Conservation (phyloP, 441 rosid species). For the Euphorbia schlechtendalii region DNA sequence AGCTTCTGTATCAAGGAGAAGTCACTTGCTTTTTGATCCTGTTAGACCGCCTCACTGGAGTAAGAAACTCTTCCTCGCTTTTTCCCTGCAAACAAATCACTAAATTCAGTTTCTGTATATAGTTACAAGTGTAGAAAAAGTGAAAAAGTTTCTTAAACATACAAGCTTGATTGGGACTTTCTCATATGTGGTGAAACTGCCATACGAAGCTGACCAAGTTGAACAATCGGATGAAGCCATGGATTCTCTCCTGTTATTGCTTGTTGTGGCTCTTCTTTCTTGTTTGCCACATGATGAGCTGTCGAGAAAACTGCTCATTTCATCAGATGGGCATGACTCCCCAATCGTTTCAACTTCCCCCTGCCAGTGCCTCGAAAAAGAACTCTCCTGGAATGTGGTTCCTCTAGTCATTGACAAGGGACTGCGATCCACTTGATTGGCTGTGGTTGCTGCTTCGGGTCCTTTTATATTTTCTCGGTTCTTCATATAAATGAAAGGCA, state of each 20-base stretch:
- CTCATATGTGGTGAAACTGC: constrained; percentile 86
- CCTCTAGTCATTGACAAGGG: constrained; percentile 24
- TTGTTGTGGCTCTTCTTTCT: constrained; percentile 23
- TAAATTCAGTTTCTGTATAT: neutral
- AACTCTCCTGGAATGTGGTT: constrained; percentile 28
- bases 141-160: constrained; percentile 19
- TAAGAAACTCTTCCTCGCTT: constrained; percentile 48
- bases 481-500: constrained; percentile 31
- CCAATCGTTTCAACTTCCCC: constrained; percentile 36
- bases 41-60: constrained; percentile 89
- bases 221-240: constrained; percentile 76
- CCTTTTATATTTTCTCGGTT: too few relatives aligned
- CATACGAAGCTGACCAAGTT: constrained; percentile 50
- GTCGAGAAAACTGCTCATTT: constrained; percentile 56
- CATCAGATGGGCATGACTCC: constrained; percentile 64
- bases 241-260: constrained; percentile 49
- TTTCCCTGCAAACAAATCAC: constrained; percentile 25
- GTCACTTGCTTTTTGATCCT: constrained; percentile 55
- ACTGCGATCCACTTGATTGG: constrained; percentile 23
- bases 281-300: constrained; percentile 34
- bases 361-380: constrained; percentile 30
- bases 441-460: constrained; percentile 21
- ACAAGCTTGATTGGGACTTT: constrained; percentile 54
- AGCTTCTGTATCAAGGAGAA: constrained; percentile 36
- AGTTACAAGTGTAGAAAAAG: neutral